Base-by-base conservation (phyloP, 2,329 filamentous ascomycete genomes). In the Cordyceps tenuipes region DNA sequence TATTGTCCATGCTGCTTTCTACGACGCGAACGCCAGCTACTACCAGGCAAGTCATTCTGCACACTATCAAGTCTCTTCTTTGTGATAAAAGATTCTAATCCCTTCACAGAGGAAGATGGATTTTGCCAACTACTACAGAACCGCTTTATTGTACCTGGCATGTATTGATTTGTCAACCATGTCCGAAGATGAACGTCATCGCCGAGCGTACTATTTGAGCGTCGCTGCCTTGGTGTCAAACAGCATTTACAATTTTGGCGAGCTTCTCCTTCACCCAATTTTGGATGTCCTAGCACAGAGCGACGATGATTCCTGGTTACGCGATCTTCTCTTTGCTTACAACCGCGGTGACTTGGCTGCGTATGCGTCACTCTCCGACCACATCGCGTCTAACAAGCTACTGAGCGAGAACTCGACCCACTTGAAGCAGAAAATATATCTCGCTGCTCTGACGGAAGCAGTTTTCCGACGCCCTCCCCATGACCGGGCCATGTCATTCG, bases 211-310 rank as follows among this genome's bases (percentile, higher is more conserved):
- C 76, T 91, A 97, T 73, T 86, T 99, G 63, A 89, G 89, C 70
- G 87, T 97, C 58, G 91, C 94, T 31, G 94, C 94, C 10, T 82
- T 99, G 9, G 89, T 97, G 44, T 97, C 92, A 55, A 90, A 93
- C 69, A 90, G 86, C 68, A 99, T 97, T 77, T 97, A 99, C 84
- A 99, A 99, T 80, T 99, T 99, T 68, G 94, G 94, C 73, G 94
- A 99, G 79, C 87, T 99, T n/a, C 85, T 99, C 36, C 84, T 99
- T 66, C 94, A 99, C 73, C 94, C 94, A 3, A 96, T 99, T 70
- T 86, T 99, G 64, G 90, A 96, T 70, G 87, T 89, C 21, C 84
- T 99, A 57, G 71, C 72, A 26, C 80, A 80, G 69, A 84, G 87
- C 67, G 86, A 88, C 26, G 82, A 87, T 47, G 84, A 95, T 71